These are phyloP conservation scores for Pachysandra terminalis DNA, from an alignment of 164 flowering plant genomes.

Conservation along the genomic window DNA sequence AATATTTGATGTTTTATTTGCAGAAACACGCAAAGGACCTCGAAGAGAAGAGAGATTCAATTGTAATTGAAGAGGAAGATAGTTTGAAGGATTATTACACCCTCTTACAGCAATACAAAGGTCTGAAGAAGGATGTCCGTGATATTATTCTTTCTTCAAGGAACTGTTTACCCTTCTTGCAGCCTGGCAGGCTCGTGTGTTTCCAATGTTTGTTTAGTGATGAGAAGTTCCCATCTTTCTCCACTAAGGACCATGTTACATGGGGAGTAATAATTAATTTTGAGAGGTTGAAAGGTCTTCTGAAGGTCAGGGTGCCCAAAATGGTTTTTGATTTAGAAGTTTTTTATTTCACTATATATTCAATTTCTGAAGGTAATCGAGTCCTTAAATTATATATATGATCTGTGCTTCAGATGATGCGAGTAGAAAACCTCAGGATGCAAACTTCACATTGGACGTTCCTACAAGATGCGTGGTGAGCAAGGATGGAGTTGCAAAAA, in stretches of 20 bases:
- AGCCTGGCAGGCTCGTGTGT: conserved; percentile 78
- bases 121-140: conserved; percentile 73
- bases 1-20: conserved; percentile 9
- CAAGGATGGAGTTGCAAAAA: conserved; percentile 54
- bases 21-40: conserved; percentile 83
- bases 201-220: conserved; percentile 51
- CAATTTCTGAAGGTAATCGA: not conserved
- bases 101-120: conserved; percentile 62
- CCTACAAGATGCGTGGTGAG: conserved; percentile 80
- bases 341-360: not conserved
- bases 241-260: conserved; percentile 60
- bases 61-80: conserved; percentile 88
- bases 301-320: conserved; percentile 51
- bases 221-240: conserved; percentile 52
- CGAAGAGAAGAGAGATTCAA: conserved; percentile 87
- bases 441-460: conserved; percentile 69
- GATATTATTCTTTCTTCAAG: conserved; percentile 74
- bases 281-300: conserved; percentile 53
- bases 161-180: conserved; percentile 83
- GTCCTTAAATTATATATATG: not conserved
- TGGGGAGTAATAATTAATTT: conserved; percentile 95
- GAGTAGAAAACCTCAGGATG: conserved; percentile 73
- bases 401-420: conserved; percentile 53
- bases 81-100: conserved; percentile 70
- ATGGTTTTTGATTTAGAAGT: not conserved